Base-by-base conservation (phyloP, 2,329 filamentous ascomycete species). In the Ophiostoma sp. region DNA sequence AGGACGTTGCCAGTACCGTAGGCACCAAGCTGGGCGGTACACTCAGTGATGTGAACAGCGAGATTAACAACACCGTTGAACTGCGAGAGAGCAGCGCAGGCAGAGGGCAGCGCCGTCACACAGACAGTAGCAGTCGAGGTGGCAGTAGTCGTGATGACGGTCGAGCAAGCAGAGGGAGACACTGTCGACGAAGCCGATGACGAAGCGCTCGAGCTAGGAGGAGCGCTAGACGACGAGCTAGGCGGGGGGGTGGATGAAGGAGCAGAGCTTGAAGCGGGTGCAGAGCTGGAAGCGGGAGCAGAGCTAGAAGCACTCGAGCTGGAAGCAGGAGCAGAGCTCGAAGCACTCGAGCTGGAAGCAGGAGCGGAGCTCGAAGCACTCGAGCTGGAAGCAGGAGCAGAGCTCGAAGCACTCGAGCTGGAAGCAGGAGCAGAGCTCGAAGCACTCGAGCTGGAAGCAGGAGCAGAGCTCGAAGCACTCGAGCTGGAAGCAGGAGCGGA, bases 51-150 rank as follows among this genome's bases (percentile, higher is more conserved):
- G 58, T 44, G 41, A 2, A 55, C 40, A 6, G 12, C 64, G 18
- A 52, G 3, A 2, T 47, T 5, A 1, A 45, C 14, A 38, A 12
- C 1, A 5, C 47, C 49, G 14, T 14, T 44, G 62, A n/a, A 40
- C 4, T 12, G 3, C 27, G 1, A 4, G 8, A 69, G 36, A 5
- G 7, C 5, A 5, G 14, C 4, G 52, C 68, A 69, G 9, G 68
- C 18, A 1, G 36, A 16, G 8, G 72, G 72, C 38, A 73, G 66
- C 0, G 64, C 9, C 0, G 67, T 65, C 5, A 64, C 65, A 27
- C 72, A 73, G 38, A 49, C 67, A 4, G 44, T 11, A 1, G 68
- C 47, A 4, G 69, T 65, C 0, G 67, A 16, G 8, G 66, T 64
- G 2, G 68, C 60, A 9, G 67, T 67, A 2, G 64, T 36, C 6